These are phyloP conservation scores for Colletotrichum tropicicola DNA, from an alignment of 2,329 filamentous ascomycete species.

Conservation along the genomic window DNA sequence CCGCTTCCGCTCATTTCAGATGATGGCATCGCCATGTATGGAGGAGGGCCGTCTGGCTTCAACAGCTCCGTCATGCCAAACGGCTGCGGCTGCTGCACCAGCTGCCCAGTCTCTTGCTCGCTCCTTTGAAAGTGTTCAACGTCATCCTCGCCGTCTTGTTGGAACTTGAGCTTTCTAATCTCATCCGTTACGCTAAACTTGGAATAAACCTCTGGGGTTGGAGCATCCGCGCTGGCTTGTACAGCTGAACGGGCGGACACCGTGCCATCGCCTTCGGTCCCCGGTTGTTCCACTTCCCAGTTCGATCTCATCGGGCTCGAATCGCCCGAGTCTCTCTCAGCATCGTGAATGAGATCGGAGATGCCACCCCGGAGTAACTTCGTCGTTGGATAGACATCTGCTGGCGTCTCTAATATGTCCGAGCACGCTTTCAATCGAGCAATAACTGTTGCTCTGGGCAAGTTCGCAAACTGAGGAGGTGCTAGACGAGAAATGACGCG, in stretches of 20 bases:
- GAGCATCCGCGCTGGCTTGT: not conserved
- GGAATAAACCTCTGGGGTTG: conserved; percentile 13
- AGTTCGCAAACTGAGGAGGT: not conserved
- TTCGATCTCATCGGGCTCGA: conserved; percentile 7
- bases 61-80: not conserved
- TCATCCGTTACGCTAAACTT: conserved; percentile 28
- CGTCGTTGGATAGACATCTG: conserved; percentile 20
- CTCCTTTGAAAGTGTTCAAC: not conserved
- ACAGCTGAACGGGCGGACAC: not conserved
- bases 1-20: not conserved
- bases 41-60: not conserved
- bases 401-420: conserved; percentile 5
- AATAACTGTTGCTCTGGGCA: not conserved
- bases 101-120: not conserved
- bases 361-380: conserved; percentile 15
- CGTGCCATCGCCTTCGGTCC: not conserved
- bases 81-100: not conserved
- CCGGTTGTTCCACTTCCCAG: conserved; percentile 17
- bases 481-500: conserved; percentile 22
- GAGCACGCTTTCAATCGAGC: conserved; percentile 12
- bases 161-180: conserved; percentile 22
- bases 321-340: not conserved
- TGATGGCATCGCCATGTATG: not conserved
- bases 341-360: conserved; percentile 21
- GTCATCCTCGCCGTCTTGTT: conserved; percentile 10